Evolutionary conservation across 176 grass and related monocot species (phyloP).

Genomic region (Cymbopogon citratus): DNA sequence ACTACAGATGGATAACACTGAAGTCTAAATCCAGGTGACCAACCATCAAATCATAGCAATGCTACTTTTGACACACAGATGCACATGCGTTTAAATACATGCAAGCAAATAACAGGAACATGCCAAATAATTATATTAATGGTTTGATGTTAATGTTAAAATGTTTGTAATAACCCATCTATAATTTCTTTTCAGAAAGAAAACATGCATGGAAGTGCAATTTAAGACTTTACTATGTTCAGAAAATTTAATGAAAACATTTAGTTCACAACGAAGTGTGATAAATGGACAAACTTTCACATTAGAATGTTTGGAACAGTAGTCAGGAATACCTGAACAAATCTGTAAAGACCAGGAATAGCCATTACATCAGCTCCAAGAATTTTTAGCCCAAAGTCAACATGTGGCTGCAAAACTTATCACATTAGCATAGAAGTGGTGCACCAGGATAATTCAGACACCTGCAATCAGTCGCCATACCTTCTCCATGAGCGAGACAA

Average conservation of each 20-base stretch:
- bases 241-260: neutral
- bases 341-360: constrained; percentile 93
- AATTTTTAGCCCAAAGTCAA: constrained; percentile 97
- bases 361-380: constrained; percentile 91
- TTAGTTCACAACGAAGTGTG: constrained; percentile 9
- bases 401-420: constrained; percentile 75
- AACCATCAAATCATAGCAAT: neutral
- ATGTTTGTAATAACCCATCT: neutral
- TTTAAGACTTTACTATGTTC: neutral
- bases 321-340: constrained; percentile 60
- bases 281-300: constrained; percentile 10
- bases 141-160: neutral
- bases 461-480: constrained; percentile 26
- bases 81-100: neutral
- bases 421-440: constrained; percentile 14
- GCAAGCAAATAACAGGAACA: neutral
- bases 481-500: constrained; percentile 94
- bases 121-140: neutral
- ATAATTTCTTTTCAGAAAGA: neutral
- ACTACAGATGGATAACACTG: neutral
- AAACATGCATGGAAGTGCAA: neutral
- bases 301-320: constrained; percentile 1
- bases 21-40: neutral
- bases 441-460: neutral
- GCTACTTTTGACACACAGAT: neutral